Evolutionary conservation across 208 protist genomes (phyloP).

Genomic region (Naegleria lovaniensis): DNA sequence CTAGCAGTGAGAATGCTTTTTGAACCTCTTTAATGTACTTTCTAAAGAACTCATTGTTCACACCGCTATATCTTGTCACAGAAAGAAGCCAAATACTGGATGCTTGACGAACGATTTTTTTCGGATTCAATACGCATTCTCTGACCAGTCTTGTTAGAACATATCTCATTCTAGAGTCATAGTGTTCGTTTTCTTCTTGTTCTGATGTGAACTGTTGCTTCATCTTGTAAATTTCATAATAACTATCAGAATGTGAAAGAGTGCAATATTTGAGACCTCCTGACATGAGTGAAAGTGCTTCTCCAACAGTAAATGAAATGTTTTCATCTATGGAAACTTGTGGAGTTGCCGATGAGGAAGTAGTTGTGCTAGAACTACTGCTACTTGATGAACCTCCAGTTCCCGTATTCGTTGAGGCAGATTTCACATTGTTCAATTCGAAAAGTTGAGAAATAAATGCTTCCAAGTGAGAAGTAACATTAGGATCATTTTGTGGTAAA

Average conservation of each 20-base stretch:
- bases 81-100: neutral
- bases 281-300: neutral
- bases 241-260: neutral
- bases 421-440: neutral
- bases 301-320: conserved; percentile 15
- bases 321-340: neutral
- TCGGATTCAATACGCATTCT: conserved; percentile 11
- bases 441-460: neutral
- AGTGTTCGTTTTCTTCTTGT: neutral
- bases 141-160: neutral
- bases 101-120: neutral
- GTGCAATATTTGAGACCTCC: neutral
- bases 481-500: neutral
- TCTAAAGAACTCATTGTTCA: neutral
- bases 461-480: neutral
- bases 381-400: neutral
- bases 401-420: neutral
- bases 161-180: neutral
- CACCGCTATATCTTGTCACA: neutral
- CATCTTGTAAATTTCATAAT: neutral
- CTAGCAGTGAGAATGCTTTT: neutral
- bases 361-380: neutral
- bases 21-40: neutral
- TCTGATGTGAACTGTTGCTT: neutral
- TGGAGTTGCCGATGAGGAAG: neutral